Conservation (phyloP, 2,329 filamentous ascomycete genomes). For the Colletotrichum sublineola region DNA sequence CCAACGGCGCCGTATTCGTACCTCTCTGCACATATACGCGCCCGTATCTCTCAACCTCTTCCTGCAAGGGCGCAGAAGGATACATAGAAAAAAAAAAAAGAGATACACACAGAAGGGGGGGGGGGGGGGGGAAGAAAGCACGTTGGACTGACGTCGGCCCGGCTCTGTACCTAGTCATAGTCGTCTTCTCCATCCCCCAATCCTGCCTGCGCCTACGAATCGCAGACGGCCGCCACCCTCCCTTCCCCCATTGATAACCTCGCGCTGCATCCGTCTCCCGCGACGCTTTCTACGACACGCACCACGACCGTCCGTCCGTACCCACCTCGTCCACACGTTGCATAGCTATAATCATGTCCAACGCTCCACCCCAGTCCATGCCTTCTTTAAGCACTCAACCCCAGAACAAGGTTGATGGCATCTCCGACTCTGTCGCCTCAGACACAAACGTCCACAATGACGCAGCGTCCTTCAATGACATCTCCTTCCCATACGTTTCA, state of each 20-base stretch:
- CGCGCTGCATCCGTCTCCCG: conserved; percentile 41
- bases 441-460: conserved; percentile 39
- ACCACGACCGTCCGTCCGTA: conserved; percentile 40
- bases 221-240: conserved; percentile 41
- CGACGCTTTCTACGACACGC: conserved; percentile 37
- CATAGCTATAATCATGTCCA: conserved; percentile 41
- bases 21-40: not conserved
- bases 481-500: conserved; percentile 41
- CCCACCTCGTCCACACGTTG: conserved; percentile 38
- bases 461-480: conserved; percentile 38
- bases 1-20: not conserved
- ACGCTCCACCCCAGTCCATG: conserved; percentile 41
- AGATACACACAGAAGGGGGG: not conserved
- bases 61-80: not conserved
- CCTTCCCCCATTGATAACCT: conserved; percentile 47
- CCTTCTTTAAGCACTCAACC: conserved; percentile 33
- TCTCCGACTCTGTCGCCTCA: conserved; percentile 37
- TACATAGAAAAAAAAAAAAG: conserved; percentile 8
- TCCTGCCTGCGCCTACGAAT: conserved; percentile 26
- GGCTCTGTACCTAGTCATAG: conserved; percentile 19
- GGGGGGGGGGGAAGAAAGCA: not conserved
- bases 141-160: conserved; percentile 29
- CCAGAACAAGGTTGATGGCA: conserved; percentile 40
- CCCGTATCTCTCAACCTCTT: not conserved
- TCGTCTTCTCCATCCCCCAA: not conserved